A percentile compares a stretch with the other conserved stretches of the same genome.
Evolutionary conservation across 306 rosid species (phyloP).

Genomic region (Luffa acutangula): DNA sequence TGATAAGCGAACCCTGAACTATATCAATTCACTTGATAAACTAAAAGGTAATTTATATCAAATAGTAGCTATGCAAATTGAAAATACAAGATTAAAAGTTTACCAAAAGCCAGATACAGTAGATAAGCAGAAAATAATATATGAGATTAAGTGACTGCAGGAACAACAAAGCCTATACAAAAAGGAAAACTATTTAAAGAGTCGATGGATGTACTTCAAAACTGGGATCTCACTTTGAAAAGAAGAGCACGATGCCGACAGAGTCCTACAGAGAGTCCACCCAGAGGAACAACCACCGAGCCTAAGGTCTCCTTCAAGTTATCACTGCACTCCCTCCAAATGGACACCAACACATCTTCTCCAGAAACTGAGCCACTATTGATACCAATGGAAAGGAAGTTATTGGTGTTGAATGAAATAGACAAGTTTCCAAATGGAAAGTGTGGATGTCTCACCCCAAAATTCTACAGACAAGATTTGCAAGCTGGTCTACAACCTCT

Average conservation of each 20-base stretch:
- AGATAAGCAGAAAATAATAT: neutral
- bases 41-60: neutral
- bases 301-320: slow-evolving; percentile 78
- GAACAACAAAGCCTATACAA: neutral
- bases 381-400: slow-evolving; percentile 33
- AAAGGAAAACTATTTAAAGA: neutral
- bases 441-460: slow-evolving; percentile 75
- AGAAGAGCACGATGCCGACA: slow-evolving; percentile 94
- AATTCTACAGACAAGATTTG: slow-evolving; percentile 73
- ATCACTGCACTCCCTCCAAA: slow-evolving; percentile 74
- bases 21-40: neutral
- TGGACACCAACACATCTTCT: slow-evolving; percentile 54
- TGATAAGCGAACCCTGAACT: slow-evolving; percentile 6
- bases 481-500: slow-evolving; percentile 90
- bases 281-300: slow-evolving; percentile 89
- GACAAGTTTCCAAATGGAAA: slow-evolving; percentile 17
- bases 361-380: slow-evolving; percentile 89
- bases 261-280: slow-evolving; percentile 84
- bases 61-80: neutral
- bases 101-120: neutral
- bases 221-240: slow-evolving; percentile 69
- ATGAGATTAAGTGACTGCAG: neutral
- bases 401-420: slow-evolving; percentile 20
- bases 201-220: neutral
- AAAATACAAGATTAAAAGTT: neutral